These are phyloP conservation scores for Alternaria gansuensis DNA, from an alignment of 2,329 filamentous ascomycete species.

Conservation along the genomic window DNA sequence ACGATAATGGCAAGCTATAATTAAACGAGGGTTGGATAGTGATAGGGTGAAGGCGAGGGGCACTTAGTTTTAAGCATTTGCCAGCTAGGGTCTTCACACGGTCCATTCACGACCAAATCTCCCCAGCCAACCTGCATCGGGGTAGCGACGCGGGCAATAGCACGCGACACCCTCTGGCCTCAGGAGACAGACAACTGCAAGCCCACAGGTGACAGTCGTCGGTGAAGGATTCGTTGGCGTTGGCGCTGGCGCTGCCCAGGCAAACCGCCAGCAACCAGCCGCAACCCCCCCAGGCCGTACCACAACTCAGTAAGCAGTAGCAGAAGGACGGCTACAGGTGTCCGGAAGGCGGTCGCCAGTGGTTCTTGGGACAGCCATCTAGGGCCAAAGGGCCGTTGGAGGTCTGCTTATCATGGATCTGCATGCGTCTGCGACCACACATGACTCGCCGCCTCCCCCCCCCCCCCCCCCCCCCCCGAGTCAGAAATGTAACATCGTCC, in stretches of 20 bases:
- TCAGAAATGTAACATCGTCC: conserved; percentile 18
- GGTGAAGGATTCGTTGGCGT: conserved; percentile 2
- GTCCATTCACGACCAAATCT: conserved; percentile 29
- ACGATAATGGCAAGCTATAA: conserved; percentile 21
- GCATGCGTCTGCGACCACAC: conserved; percentile 7
- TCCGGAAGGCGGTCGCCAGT: conserved; percentile 20
- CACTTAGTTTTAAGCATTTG: conserved; percentile 41
- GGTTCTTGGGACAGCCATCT: conserved; percentile 19
- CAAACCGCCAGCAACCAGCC: conserved; percentile 1
- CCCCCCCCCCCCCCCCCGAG: conserved; percentile 8
- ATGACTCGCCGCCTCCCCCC: neutral
- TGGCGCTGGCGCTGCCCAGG: neutral
- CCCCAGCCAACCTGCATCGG: conserved; percentile 28
- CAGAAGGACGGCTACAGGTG: conserved; percentile 16
- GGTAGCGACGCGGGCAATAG: conserved; percentile 29
- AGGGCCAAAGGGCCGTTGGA: conserved; percentile 11
- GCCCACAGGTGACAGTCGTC: conserved; percentile 11
- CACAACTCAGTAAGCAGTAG: conserved; percentile 3
- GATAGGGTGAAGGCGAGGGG: conserved; percentile 32
- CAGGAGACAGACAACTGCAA: conserved; percentile 1
- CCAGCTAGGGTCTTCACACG: conserved; percentile 33
- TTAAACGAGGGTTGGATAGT: conserved; percentile 27
- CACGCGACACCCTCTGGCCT: conserved; percentile 43
- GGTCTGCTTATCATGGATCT: conserved; percentile 19
- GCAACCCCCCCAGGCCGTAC: conserved; percentile 7